These are phyloP conservation scores for Macrocystidia cucumis DNA, from an alignment of 1,284 basidiomycete species.

Conservation along the genomic window DNA sequence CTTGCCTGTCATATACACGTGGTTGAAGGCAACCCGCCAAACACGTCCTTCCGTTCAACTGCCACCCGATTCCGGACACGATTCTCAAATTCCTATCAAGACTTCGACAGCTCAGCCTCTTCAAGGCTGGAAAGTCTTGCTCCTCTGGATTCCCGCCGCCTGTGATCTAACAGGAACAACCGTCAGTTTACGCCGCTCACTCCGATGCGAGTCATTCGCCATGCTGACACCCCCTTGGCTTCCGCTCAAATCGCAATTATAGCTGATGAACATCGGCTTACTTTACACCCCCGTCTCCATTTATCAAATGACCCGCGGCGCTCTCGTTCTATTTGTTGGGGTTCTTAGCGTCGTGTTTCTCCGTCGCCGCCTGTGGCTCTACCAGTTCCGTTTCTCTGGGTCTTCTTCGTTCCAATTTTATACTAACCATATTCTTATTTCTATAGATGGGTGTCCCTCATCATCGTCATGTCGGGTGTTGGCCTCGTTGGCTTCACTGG, in stretches of 20 bases:
- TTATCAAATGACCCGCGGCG: conserved; percentile 97
- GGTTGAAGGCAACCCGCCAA: conserved; percentile 40
- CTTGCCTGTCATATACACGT: conserved; percentile 73
- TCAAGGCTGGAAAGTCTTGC: conserved; percentile 61
- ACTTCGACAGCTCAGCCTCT: conserved; percentile 33
- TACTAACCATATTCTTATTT: conserved; percentile 8
- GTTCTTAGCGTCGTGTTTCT: conserved; percentile 91
- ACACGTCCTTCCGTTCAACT: conserved; percentile 48
- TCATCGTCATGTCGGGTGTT: conserved; percentile 89
- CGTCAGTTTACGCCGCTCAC: conserved; percentile 33
- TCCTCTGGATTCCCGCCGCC: conserved; percentile 82
- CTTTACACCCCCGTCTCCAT: conserved; percentile 96
- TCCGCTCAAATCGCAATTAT: conserved; percentile 7
- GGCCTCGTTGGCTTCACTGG: conserved; percentile 89
- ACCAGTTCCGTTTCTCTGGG: conserved; percentile 49
- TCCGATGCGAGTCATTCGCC: conserved; percentile 10
- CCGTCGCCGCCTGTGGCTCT: conserved; percentile 69
- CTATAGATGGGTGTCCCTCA: conserved; percentile 80
- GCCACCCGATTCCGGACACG: conserved; percentile 39
- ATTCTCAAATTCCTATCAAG: conserved; percentile 24
- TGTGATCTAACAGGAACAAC: conserved; percentile 89
- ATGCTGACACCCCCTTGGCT: conserved; percentile 3
- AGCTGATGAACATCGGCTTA: conserved; percentile 94
- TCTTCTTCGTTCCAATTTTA: conserved; percentile 9
- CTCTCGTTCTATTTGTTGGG: conserved; percentile 95